Percentiles rank a stretch among this genome's conserved stretches.
These are phyloP conservation scores for Globisporangium spinosum DNA, from an alignment of 352 stramenopile species.

Conservation along the genomic window DNA sequence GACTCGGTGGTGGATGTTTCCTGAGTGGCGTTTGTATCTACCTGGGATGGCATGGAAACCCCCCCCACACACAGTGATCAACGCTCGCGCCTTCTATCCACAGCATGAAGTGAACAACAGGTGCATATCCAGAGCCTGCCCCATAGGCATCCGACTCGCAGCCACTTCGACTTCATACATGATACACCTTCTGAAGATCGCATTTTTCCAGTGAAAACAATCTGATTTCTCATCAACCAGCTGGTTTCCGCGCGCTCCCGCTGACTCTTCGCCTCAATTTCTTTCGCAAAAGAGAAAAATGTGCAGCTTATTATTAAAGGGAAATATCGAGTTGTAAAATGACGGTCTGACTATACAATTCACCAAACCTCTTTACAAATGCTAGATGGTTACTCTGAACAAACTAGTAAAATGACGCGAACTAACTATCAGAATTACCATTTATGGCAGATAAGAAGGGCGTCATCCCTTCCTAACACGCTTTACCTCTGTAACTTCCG, in stretches of 20 bases:
- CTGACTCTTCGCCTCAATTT: constrained; percentile 8
- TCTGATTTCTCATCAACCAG: not conserved
- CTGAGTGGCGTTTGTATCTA: not conserved
- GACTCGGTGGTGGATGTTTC: not conserved
- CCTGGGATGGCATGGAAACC: not conserved
- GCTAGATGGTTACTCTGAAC: not conserved
- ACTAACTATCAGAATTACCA: not conserved
- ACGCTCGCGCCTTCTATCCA: not conserved
- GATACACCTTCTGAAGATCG: not conserved
- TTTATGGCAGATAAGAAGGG: not conserved
- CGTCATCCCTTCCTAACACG: not conserved
- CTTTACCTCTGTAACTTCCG: not conserved
- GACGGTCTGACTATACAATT: not conserved
- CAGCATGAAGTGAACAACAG: not conserved
- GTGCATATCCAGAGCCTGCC: not conserved
- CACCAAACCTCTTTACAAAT: not conserved
- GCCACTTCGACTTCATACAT: not conserved
- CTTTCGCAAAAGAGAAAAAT: not conserved
- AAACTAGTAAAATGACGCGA: not conserved
- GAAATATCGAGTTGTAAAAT: not conserved
- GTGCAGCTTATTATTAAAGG: not conserved
- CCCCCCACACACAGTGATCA: not conserved
- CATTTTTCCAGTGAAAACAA: not conserved
- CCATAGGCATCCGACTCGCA: not conserved
- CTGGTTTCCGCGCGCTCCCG: not conserved